Evolutionary conservation across 495 filamentous ascomycete genomes (phyloP), one percentile per base, ranked within the genome.

Genomic region (Aspergillus campestris): DNA sequence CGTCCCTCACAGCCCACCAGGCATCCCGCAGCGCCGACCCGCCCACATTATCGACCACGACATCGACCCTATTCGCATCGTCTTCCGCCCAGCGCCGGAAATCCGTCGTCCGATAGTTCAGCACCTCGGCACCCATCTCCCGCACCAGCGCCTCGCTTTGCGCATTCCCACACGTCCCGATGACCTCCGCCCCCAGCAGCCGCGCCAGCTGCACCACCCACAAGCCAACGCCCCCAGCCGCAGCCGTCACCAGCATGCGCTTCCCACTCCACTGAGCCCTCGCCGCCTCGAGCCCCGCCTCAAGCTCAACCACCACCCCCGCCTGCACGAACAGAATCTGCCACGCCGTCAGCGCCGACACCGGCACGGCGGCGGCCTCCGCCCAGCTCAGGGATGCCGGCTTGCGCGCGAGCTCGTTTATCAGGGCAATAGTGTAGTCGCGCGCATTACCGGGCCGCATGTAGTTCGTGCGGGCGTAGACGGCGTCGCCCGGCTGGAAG

Each of bases 201-300:
- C 48, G 59, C 6, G 74, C 79, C 24, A 83, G 52, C 59, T 81
- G 80, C 44, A 76, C 63, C 10, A 70, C 58, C 79, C 76, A 81
- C 29, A 71, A 62, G 2, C 80, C 80, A 5, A 79, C 73, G 3
- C 74, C 72, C 2, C 78, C 66, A 5, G 70, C 54, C 10, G 77
- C 77, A 36, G 61, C 72, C 6, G 69, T 75, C 28, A 79, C 60
- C 9, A 79, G 60, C 3, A 78, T 54, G 31, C 64, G 55, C 52
- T 68, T 69, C 27, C 53, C 60, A 8, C 51, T 61, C 45, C 55
- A 56, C 6, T 31, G 43, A 1, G 34, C 31, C 35, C 29, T 3
- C 27, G 14, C 36, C 14, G n/a, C 45, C 34, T 33, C 12, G 34
- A 55, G 11, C 12, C 53, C 58, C 6, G 47, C 60, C 49, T 73